These are phyloP conservation scores for Fusarium marasasianum DNA, from an alignment of 2,329 filamentous ascomycete species.

Conservation along the genomic window DNA sequence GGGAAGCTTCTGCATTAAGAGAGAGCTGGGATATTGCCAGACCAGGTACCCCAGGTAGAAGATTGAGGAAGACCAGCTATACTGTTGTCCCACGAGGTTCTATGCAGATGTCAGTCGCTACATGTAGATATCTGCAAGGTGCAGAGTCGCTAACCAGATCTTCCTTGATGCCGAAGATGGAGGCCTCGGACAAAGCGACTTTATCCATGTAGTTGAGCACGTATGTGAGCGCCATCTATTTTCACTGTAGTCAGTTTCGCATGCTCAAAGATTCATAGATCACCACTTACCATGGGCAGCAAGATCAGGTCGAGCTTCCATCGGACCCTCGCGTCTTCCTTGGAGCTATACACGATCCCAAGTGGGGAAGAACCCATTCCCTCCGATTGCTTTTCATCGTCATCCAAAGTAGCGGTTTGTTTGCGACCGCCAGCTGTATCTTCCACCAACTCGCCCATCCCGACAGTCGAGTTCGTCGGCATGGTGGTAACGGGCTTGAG, in stretches of 20 bases:
- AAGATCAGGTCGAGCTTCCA: background rate
- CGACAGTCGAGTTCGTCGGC: background rate
- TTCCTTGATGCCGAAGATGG: background rate
- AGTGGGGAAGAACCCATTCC: rapidly evolving
- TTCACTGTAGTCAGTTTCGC: rapidly evolving
- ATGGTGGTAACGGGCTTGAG: background rate
- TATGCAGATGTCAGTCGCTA: background rate
- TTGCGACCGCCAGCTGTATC: background rate
- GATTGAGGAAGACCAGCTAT: background rate
- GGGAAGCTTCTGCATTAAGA: background rate
- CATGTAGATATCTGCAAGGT: rapidly evolving
- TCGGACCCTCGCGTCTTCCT: background rate
- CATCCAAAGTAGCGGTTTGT: rapidly evolving
- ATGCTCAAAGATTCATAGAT: rapidly evolving
- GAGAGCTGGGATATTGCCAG: background rate
- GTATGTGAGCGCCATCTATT: background rate
- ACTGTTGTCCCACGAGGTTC: background rate
- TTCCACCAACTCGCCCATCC: background rate
- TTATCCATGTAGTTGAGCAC: background rate
- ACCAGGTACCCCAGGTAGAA: background rate
- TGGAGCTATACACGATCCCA: background rate
- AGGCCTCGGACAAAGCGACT: background rate
- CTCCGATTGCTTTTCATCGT: rapidly evolving
- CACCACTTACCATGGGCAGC: background rate
- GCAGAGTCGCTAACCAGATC: background rate